phyloP scores from a whole-genome alignment of 2,329 filamentous ascomycete genomes.

The Lasiodiplodia hormozganensis region DNA sequence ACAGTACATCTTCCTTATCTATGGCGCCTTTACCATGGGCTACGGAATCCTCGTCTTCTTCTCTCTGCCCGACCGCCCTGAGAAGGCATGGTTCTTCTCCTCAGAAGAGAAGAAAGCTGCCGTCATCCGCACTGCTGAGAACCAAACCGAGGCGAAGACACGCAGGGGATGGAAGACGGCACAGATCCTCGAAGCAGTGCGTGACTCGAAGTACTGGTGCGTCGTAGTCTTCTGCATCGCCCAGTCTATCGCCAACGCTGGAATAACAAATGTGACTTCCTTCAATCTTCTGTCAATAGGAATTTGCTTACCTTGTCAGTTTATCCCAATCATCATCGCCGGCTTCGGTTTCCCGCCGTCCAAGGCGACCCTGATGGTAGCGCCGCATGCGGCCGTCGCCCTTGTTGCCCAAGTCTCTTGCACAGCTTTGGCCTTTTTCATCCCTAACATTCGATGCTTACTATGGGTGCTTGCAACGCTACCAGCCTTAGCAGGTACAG shows the following conservation, averaged over 20 bases:
- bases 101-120: conserved; percentile 3
- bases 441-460: neutral
- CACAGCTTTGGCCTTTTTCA: neutral
- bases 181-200: neutral
- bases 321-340: conserved; percentile 10
- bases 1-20: conserved; percentile 9
- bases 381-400: neutral
- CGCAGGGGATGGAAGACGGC: neutral
- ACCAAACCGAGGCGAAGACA: neutral
- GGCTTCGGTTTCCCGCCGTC: neutral
- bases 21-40: neutral
- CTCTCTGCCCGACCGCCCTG: neutral
- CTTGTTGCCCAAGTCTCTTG: neutral
- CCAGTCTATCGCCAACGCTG: neutral
- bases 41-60: neutral
- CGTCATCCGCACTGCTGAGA: neutral
- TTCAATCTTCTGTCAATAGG: neutral
- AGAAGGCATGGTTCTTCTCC: conserved; percentile 10
- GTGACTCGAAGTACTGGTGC: conserved; percentile 11
- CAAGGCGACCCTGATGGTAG: conserved; percentile 3
- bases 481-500: neutral
- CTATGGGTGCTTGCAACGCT: conserved; percentile 27
- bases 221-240: neutral
- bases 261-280: neutral
- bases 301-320: neutral